A percentile compares a stretch with the other conserved stretches of the same genome.
Conservation (phyloP, 805 yeast species). For the Metschnikowia cubensis region DNA sequence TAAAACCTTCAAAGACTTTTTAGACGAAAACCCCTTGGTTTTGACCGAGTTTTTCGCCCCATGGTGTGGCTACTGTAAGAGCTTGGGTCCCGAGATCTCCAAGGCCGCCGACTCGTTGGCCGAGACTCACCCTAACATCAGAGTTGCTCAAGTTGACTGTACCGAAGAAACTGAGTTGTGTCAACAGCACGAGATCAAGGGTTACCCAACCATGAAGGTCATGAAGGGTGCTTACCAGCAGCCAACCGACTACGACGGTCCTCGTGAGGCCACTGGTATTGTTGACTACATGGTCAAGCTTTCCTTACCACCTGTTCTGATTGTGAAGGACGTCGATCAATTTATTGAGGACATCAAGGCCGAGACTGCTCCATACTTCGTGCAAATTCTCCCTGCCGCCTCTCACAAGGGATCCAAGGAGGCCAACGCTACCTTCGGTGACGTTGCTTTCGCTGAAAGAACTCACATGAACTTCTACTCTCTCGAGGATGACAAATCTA, state of each 20-base stretch:
- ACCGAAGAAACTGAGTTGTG: constrained; percentile 73
- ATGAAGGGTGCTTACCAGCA: constrained; percentile 48
- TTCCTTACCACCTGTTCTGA: constrained; percentile 63
- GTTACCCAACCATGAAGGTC: constrained; percentile 82
- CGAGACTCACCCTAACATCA: constrained; percentile 51
- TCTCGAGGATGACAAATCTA: constrained; percentile 38
- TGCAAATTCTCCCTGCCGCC: constrained; percentile 44
- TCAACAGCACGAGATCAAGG: constrained; percentile 61
- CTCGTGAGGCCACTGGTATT: constrained; percentile 77
- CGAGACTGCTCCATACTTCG: constrained; percentile 50
- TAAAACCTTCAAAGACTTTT: constrained; percentile 60
- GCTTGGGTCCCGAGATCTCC: constrained; percentile 74
- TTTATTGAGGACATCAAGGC: constrained; percentile 49
- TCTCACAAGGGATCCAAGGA: constrained; percentile 22
- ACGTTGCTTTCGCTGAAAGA: constrained; percentile 60
- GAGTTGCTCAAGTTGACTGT: constrained; percentile 83
- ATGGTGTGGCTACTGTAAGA: constrained; percentile 98
- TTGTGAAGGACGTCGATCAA: constrained; percentile 41
- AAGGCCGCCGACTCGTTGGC: constrained; percentile 65
- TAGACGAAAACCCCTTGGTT: constrained; percentile 71
- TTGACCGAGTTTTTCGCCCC: constrained; percentile 89
- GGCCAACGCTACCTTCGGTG: constrained; percentile 53
- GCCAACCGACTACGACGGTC: constrained; percentile 73
- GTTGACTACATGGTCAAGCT: constrained; percentile 75
- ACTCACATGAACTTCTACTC: constrained; percentile 62